Evolutionary conservation across 73 alveolate genomes (phyloP).

Genomic region (Paramecium biaurelia): DNA sequence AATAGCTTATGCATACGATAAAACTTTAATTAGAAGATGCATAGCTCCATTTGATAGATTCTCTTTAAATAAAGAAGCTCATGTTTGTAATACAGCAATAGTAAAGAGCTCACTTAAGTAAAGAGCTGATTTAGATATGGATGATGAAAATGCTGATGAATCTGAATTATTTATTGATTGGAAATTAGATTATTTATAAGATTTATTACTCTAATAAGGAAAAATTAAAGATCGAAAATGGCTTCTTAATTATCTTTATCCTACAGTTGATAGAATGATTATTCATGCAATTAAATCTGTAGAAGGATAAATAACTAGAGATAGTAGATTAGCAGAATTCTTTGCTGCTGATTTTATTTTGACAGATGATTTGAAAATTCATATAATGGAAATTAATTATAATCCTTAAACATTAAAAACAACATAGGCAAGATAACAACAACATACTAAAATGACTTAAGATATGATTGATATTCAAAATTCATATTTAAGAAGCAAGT

Average conservation of each 20-base stretch:
- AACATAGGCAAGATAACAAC: background rate
- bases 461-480: constrained; percentile 47
- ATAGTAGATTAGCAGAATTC: constrained; percentile 41
- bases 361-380: constrained; percentile 18
- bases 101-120: background rate
- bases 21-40: constrained; percentile 42
- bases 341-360: constrained; percentile 57
- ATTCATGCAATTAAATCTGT: constrained; percentile 24
- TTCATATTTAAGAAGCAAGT: constrained; percentile 43
- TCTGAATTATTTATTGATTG: constrained; percentile 21
- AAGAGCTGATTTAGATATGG: background rate
- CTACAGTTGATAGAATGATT: constrained; percentile 27
- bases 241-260: constrained; percentile 37
- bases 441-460: constrained; percentile 3
- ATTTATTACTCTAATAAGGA: background rate
- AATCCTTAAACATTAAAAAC: constrained; percentile 58
- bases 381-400: constrained; percentile 43
- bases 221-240: constrained; percentile 8
- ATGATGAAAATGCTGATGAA: constrained; percentile 41
- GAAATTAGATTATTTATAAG: constrained; percentile 20
- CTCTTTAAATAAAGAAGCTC: background rate
- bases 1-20: constrained; percentile 50
- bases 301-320: background rate
- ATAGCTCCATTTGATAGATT: constrained; percentile 13
- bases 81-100: constrained; percentile 51